Percentiles rank a stretch among this genome's conserved stretches.
These are phyloP conservation scores for Solanum chmielewskii DNA, from an alignment of 257 asterid genomes.

Conservation along the genomic window DNA sequence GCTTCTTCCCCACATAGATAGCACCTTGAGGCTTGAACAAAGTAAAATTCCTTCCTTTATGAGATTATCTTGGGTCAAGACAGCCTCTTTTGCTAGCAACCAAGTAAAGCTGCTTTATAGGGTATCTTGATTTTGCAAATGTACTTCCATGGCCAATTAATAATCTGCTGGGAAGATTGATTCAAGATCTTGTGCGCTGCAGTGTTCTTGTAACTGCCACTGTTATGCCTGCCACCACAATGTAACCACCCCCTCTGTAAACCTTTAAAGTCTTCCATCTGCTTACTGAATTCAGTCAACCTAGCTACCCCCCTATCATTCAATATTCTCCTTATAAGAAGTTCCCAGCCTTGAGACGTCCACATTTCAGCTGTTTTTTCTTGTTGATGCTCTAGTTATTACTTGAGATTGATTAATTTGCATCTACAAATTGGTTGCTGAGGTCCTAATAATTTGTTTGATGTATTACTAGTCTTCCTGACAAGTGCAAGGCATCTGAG, in stretches of 20 bases:
- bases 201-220: not conserved
- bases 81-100: not conserved
- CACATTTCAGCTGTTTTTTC: not conserved
- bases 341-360: not conserved
- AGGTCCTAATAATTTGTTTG: not conserved
- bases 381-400: not conserved
- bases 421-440: not conserved
- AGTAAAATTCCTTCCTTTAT: not conserved
- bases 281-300: not conserved
- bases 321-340: not conserved
- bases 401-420: not conserved
- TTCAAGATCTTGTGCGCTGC: not conserved
- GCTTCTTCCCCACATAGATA: not conserved
- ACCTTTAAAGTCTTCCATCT: not conserved
- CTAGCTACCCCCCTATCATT: not conserved
- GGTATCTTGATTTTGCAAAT: not conserved
- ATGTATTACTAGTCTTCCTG: conserved; percentile 19
- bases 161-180: not conserved
- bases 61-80: not conserved
- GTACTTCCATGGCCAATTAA: not conserved
- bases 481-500: conserved; percentile 15
- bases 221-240: not conserved
- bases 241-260: not conserved
- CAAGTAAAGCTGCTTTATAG: not conserved
- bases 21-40: not conserved